Evolutionary conservation across 371 early-diverging fungal genomes (phyloP), one percentile per base, ranked within the genome.

Genomic region (Funneliformis caledonium): DNA sequence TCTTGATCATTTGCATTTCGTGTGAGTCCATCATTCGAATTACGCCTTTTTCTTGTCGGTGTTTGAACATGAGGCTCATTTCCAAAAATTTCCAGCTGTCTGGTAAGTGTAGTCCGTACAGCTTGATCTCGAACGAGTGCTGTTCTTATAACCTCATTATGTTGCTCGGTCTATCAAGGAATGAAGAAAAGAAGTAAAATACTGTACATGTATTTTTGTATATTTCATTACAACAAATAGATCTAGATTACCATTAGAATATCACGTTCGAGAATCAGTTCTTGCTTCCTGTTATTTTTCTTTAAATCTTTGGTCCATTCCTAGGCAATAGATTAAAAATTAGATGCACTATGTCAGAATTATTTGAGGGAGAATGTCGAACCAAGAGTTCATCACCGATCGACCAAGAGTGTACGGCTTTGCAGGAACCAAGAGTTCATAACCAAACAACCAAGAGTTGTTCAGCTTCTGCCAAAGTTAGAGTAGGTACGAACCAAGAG

Each of bases 371-470:
- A 43, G 52, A 73, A 73, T 50, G 10, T 56, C 9, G 74, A 47
- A 73, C 73, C 50, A 73, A 73, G 52, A 73, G 74, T 56, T 73
- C 74, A 73, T 73, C 48, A 73, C 56, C 74, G 74, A 73, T 73
- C 56, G 52, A 73, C 48, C 33, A 73, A 50, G 50, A 52, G 26
- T 26, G 48, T 72, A 72, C 26, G 60, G 75, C 75, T 75, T 75
- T 75, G 75, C 75, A 75, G 75, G 75, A 75, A 75, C 75, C 42
- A 75, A 61, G 60, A 59, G 75, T 75, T 75, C 75, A 75, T 75
- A 59, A 75, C 59, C 75, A 75, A 72, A 59, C 60, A 52, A 75
- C 52, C 60, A 59, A 59, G 48, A 75, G 75, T 75, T 75, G 75
- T 42, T 33, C 42, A 75, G 75, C 75, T 75, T 75, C 75, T 75